Evolutionary conservation across 352 stramenopile species (phyloP).

Genomic region (Phytophthora foliorum): DNA sequence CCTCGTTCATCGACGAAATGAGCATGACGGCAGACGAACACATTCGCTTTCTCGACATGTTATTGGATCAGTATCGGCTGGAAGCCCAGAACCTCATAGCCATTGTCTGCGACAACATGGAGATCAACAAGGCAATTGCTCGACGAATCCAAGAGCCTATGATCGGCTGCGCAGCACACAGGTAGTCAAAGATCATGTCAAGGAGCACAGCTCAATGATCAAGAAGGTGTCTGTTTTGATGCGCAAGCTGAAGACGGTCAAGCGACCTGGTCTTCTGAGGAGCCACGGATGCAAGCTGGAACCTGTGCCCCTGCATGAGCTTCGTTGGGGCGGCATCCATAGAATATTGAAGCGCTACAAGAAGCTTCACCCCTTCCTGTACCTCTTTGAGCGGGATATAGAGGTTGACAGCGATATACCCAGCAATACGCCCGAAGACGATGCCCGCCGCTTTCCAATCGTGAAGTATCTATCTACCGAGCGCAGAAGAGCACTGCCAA

Average conservation of each 20-base stretch:
- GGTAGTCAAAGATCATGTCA: background rate
- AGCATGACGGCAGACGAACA: background rate
- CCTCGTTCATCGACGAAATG: background rate
- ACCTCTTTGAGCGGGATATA: background rate
- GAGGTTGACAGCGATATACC: background rate
- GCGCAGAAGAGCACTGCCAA: background rate
- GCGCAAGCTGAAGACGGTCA: background rate
- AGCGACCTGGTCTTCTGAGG: background rate
- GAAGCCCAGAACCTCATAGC: background rate
- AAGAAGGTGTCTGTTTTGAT: background rate
- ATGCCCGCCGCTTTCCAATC: background rate
- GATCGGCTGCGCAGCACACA: background rate
- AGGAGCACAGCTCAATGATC: background rate
- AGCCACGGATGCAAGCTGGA: background rate
- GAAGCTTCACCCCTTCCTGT: background rate
- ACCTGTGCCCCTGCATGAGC: background rate
- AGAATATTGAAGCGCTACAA: background rate
- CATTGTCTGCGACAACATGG: background rate
- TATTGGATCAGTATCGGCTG: background rate
- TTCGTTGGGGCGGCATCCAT: background rate
- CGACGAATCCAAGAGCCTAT: background rate
- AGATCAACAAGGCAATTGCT: background rate
- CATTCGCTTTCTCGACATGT: background rate
- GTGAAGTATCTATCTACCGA: background rate
- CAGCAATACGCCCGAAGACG: background rate